phyloP scores from a whole-genome alignment of 768 basidiomycete species.

The Boletus coccyginus region DNA sequence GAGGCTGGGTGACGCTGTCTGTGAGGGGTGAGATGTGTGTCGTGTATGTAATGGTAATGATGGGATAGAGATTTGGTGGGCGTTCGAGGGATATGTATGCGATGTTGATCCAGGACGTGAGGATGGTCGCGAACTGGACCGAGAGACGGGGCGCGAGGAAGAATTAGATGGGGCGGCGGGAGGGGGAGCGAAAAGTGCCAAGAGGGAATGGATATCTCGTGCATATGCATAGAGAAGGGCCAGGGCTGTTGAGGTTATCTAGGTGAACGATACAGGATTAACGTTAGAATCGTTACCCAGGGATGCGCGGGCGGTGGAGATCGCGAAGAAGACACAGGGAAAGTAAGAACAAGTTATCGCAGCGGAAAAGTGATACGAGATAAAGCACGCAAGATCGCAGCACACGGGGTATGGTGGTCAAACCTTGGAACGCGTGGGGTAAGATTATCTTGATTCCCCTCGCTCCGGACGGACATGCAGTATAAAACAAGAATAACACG shows the following conservation, averaged over 20 bases:
- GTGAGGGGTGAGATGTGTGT: constrained; percentile 9
- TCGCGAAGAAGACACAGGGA: not conserved
- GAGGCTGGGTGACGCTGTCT: not conserved
- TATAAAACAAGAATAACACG: constrained; percentile 5
- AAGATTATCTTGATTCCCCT: not conserved
- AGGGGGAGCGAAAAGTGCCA: constrained; percentile 17
- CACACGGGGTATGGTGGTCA: not conserved
- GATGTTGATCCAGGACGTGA: constrained; percentile 22
- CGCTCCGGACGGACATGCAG: constrained; percentile 1
- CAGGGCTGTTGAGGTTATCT: constrained; percentile 31
- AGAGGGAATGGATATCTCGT: constrained; percentile 21
- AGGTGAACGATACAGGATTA: constrained; percentile 4
- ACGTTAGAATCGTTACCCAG: constrained; percentile 16
- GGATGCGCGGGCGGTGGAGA: not conserved
- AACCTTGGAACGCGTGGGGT: constrained; percentile 44
- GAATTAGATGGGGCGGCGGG: constrained; percentile 1
- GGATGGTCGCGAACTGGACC: constrained; percentile 20
- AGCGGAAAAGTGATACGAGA: constrained; percentile 31
- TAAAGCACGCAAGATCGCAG: constrained; percentile 14
- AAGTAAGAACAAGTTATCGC: not conserved
- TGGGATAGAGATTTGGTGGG: constrained; percentile 1
- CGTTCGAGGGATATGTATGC: constrained; percentile 4
- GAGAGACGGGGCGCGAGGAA: constrained; percentile 20
- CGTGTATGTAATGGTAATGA: constrained; percentile 9
- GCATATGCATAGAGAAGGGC: constrained; percentile 28